Base-by-base conservation (phyloP, 345 rosid genomes). In the Lepidium aucheri region DNA sequence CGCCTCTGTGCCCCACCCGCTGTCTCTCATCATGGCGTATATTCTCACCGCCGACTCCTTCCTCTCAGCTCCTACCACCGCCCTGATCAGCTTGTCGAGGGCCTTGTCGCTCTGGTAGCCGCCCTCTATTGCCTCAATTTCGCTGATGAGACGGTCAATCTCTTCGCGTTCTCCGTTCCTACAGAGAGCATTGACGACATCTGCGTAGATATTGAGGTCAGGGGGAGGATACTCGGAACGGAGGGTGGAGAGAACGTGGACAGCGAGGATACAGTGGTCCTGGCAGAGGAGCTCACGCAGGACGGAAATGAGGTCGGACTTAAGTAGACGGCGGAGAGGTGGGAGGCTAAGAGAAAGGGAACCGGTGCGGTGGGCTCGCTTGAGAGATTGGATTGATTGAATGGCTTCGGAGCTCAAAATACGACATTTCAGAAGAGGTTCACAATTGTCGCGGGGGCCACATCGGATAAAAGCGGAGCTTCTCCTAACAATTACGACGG, bases 261-360 rank as follows among this genome's bases (percentile, higher is more conserved):
- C 79, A 30, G 93, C 95, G 65, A 88, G 83, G 20, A 68, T 26
- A 76, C 92, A 85, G 54, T 74, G 77, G 53, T 83, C 90, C 63
- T 90, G 97, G 3, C 95, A 88, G 6, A 94, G 89, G 74, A 94
- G 92, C 83, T 94, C 97, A 3, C 87, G 86, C 10, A 85, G 76
- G 53, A 83, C 69, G 33, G 92, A 65, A 16, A 84, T 50, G 70
- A 90, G 86, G 72, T 84, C 96, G 7, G 83, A 51, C 60, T 85
- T 89, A 8, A 92, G 70, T 50, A 92, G 92, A 74, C 96, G 98
- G 33, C 92, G 61, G 73, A 92, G 92, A 56, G 84, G 73, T 33
- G 82, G 86, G 67, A 75, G 79, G 51, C 63, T 65, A n/a, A 57
- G 57, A 62, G 49, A 17, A 43, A 58, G 14, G 3, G 84, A 49